A percentile compares a stretch with the other conserved stretches of the same genome.
These are phyloP conservation scores for Crassisporium funariophilum DNA, from an alignment of 768 basidiomycete genomes.

Conservation along the genomic window DNA sequence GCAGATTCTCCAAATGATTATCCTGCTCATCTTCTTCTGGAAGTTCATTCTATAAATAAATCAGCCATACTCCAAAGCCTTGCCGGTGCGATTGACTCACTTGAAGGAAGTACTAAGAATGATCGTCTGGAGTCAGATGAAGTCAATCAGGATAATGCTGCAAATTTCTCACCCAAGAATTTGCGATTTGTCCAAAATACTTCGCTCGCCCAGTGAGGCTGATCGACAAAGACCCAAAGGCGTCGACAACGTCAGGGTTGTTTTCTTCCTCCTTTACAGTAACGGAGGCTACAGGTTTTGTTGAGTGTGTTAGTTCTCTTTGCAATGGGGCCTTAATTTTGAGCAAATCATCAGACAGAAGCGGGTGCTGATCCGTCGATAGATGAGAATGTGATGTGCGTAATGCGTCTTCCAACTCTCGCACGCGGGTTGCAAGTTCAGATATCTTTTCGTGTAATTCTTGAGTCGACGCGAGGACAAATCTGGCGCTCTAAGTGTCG, in stretches of 20 bases:
- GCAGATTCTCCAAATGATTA: constrained; percentile 49
- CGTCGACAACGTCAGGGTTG: constrained; percentile 72
- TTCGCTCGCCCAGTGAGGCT: constrained; percentile 71
- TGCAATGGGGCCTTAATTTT: constrained; percentile 78
- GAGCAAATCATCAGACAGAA: constrained; percentile 72
- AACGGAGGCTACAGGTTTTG: constrained; percentile 34
- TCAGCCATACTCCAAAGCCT: constrained; percentile 9
- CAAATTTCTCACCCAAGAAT: constrained; percentile 64
- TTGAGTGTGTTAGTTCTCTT: constrained; percentile 53
- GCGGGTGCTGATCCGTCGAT: constrained; percentile 62
- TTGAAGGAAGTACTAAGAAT: constrained; percentile 69
- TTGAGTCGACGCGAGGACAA: constrained; percentile 78
- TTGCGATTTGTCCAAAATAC: constrained; percentile 76
- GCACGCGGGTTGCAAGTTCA: constrained; percentile 70
- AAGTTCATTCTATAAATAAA: constrained; percentile 56
- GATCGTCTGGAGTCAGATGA: constrained; percentile 13
- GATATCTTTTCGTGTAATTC: constrained; percentile 83
- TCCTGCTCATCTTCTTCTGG: constrained; percentile 53
- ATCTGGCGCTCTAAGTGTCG: constrained; percentile 42
- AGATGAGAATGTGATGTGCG: constrained; percentile 59
- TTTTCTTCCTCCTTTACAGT: constrained; percentile 63
- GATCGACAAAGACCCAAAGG: constrained; percentile 80
- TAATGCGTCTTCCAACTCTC: constrained; percentile 75
- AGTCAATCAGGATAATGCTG: constrained; percentile 2
- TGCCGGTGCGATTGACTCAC: constrained; percentile 36